phyloP scores from a whole-genome alignment of 768 basidiomycete genomes.

The Tricholoma hemisulphureum region DNA sequence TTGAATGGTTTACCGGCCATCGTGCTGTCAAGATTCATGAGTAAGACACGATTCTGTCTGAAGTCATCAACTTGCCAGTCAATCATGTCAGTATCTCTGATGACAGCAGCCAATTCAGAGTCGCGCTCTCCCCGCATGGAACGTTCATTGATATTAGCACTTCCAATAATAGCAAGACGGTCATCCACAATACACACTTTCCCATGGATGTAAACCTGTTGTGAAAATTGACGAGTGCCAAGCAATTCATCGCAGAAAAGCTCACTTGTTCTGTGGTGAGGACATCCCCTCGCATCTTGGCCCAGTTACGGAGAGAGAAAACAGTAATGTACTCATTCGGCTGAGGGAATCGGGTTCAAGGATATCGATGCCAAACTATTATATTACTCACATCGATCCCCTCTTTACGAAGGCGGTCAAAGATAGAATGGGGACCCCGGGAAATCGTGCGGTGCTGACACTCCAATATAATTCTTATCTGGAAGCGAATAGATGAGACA shows the following conservation, averaged over 20 bases:
- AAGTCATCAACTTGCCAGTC: conserved; percentile 56
- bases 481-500: conserved; percentile 1
- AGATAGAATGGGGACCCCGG: conserved; percentile 91
- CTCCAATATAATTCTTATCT: conserved; percentile 94
- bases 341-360: conserved; percentile 38
- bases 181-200: conserved; percentile 94
- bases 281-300: conserved; percentile 77
- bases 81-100: conserved; percentile 96
- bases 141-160: conserved; percentile 97
- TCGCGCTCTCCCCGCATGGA: conserved; percentile 95
- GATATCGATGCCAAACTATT: conserved; percentile 1
- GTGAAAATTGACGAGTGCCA: conserved; percentile 14
- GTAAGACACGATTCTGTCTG: neutral
- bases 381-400: conserved; percentile 73
- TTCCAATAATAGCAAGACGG: conserved; percentile 89
- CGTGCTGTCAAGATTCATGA: conserved; percentile 43
- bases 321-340: conserved; percentile 91
- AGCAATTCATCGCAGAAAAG: neutral
- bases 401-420: conserved; percentile 77
- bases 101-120: conserved; percentile 90
- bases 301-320: conserved; percentile 93
- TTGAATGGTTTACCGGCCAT: conserved; percentile 95
- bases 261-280: conserved; percentile 85
- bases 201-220: conserved; percentile 83
- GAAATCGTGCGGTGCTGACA: conserved; percentile 90